Evolutionary conservation across 73 alveolate genomes (phyloP), one percentile per base, ranked within the genome.

Genomic region (Blepharisma stoltei): DNA sequence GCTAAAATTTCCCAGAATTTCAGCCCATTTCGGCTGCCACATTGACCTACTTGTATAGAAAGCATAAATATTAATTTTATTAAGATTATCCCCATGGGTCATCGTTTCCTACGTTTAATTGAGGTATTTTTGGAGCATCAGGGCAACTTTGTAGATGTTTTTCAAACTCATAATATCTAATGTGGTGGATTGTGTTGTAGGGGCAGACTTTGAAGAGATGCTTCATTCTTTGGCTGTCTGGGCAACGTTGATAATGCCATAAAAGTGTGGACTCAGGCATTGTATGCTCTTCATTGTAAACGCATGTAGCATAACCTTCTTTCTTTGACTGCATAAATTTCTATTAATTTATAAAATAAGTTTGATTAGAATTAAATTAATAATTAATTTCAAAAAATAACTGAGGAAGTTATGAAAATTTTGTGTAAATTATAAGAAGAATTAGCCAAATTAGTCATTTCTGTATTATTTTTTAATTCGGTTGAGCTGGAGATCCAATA

Each of bases 11-110:
- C 97, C 98, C 99, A 95, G 79, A 94, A 95, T 43, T 93, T 86
- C 83, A 90, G 81, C 49, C 98, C 98, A 50, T 94, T 85, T 86
- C 94, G 93, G 87, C 92, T 94, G 18, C 99, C 99, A 81, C 99
- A 94, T 86, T 90, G 92, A 54, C 99, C 99, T 50, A 94, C 95
- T 88, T 89, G 95, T 18, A 93, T 75, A 69, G 93, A 78, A 50
- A 95, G 82, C 70, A 93, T 93, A 90, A 90, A 97, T 89, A 95
- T 86, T 94, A 90, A 86, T 87, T 32, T 32, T 32, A 32, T 49
- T 45, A 41, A 6, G 27, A 70, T 1, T 60, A 0, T 38, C 73
- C 73, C 73, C 73, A 60, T 14, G 73, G 73, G 73, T 60, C 73
- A 25, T 60, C 73, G 5, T n/a, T 60, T 8, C 73, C 73, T 14